A percentile compares a stretch with the other conserved stretches of the same genome.
Conservation (phyloP, 257 asterid species). For the Nicotiana otophora region DNA sequence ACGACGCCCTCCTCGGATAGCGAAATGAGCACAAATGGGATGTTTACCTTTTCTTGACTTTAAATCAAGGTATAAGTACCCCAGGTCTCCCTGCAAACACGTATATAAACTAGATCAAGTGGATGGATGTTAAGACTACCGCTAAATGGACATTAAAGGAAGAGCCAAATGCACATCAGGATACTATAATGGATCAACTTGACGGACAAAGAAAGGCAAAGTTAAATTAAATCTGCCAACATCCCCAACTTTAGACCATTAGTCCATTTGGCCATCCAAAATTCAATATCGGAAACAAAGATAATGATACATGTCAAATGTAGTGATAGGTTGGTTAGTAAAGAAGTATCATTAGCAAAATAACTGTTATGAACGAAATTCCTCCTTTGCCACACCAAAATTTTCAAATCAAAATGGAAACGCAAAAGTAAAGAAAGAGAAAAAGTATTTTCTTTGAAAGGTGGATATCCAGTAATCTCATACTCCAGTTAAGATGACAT, state of each 20-base stretch:
- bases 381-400: background rate
- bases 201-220: background rate
- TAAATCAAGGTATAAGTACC: slow-evolving; percentile 87
- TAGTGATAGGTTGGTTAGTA: background rate
- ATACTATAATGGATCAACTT: background rate
- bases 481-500: background rate
- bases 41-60: slow-evolving; percentile 81
- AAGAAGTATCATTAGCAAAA: background rate
- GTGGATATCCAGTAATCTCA: background rate
- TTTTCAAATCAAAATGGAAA: slow-evolving; percentile 4
- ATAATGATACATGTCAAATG: background rate
- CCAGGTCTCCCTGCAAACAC: slow-evolving; percentile 76
- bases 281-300: background rate
- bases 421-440: background rate
- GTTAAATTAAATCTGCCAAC: background rate
- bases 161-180: background rate
- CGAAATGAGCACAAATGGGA: slow-evolving; percentile 95
- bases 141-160: background rate
- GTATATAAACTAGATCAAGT: slow-evolving; percentile 18
- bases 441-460: background rate
- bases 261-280: background rate
- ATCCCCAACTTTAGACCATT: background rate
- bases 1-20: slow-evolving; percentile 91
- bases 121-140: slow-evolving; percentile 15
- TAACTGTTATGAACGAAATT: background rate